Conservation (phyloP, 1,284 basidiomycete species). For the Pholiota adiposa region DNA sequence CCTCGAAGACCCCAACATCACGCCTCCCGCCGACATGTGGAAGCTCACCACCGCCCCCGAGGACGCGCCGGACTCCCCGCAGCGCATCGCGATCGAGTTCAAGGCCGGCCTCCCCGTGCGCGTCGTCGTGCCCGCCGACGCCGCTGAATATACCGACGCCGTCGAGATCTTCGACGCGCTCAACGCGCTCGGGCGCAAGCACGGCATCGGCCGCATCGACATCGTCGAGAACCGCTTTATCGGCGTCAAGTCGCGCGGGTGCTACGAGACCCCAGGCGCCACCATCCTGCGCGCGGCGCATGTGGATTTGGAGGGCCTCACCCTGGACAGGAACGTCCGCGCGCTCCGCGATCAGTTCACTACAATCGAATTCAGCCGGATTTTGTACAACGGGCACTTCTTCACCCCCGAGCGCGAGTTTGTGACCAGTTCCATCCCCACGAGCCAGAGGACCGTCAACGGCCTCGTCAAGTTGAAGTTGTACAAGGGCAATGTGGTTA, state of each 20-base stretch:
- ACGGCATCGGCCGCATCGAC: constrained; percentile 96
- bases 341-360: constrained; percentile 94
- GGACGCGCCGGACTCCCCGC: constrained; percentile 81
- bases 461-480: constrained; percentile 89
- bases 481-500: constrained; percentile 96
- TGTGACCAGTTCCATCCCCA: constrained; percentile 85
- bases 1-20: constrained; percentile 95
- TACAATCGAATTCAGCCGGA: constrained; percentile 87
- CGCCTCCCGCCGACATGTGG: constrained; percentile 99
- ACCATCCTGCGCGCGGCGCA: constrained; percentile 96
- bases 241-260: constrained; percentile 97
- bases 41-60: constrained; percentile 91
- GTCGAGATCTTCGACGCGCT: constrained; percentile 95
- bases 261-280: constrained; percentile 97
- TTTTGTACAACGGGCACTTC: constrained; percentile 97
- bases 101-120: constrained; percentile 85
- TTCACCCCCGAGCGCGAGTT: constrained; percentile 99
- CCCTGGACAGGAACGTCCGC: constrained; percentile 96
- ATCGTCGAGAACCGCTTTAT: constrained; percentile 99
- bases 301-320: constrained; percentile 96
- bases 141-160: constrained; percentile 80
- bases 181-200: constrained; percentile 92
- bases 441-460: constrained; percentile 96
- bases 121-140: constrained; percentile 59
- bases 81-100: constrained; percentile 88